A percentile compares a stretch with the other conserved stretches of the same genome.
Evolutionary conservation across 164 flowering plant species (phyloP).

Genomic region (Macadamia tetraphylla): DNA sequence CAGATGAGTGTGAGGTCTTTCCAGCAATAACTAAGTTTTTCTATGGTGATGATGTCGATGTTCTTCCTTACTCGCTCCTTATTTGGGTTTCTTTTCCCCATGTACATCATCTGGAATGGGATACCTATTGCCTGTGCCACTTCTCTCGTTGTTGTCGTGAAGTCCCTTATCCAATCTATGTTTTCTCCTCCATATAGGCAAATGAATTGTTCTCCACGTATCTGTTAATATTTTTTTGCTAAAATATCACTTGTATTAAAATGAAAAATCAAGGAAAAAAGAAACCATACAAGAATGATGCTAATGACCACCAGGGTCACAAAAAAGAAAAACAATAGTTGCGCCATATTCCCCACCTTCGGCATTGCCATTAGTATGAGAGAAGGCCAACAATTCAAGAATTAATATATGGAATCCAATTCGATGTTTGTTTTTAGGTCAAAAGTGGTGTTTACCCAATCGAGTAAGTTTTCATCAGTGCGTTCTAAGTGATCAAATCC

Average conservation of each 20-base stretch:
- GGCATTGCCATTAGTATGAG: no score
- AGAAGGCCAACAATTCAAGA: no score
- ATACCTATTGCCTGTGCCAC: constrained; percentile 22
- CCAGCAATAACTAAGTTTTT: constrained; percentile 35
- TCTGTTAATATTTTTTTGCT: constrained; percentile 15
- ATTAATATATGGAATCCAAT: no score
- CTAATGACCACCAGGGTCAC: no score
- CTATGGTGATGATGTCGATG: constrained; percentile 15
- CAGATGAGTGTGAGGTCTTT: constrained; percentile 27
- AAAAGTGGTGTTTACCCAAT: constrained; percentile 29
- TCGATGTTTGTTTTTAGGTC: no score
- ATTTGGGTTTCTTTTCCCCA: constrained; percentile 42
- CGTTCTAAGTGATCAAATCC: not conserved
- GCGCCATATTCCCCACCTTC: no score
- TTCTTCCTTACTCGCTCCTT: constrained; percentile 26
- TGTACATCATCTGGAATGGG: constrained; percentile 42
- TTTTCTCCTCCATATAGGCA: constrained; percentile 68
- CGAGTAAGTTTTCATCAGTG: constrained; percentile 26
- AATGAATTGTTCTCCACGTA: constrained; percentile 25
- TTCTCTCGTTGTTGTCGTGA: constrained; percentile 22
- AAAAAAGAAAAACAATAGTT: no score
- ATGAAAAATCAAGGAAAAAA: no score
- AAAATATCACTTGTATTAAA: no score
- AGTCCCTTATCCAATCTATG: constrained; percentile 47
- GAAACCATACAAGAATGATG: no score